Evolutionary conservation across 345 rosid species (phyloP).

Genomic region (Adansonia digitata): DNA sequence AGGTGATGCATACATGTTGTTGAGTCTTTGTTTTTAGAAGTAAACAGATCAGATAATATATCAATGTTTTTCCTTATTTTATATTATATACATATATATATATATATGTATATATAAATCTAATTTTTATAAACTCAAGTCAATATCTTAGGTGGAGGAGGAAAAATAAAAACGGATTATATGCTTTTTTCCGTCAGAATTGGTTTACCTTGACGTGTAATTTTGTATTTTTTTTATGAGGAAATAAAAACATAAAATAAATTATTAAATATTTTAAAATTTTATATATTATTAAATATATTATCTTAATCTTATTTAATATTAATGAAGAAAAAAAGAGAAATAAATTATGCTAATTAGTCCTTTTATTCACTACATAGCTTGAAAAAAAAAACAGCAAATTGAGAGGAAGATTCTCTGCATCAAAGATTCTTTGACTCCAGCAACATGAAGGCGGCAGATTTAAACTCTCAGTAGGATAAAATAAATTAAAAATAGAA

Average conservation of each 20-base stretch:
- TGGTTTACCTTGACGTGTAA: neutral
- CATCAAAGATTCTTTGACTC: neutral
- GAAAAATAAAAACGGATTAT: fast-evolving
- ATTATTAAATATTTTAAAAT: no score
- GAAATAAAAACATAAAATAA: no score
- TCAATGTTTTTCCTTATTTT: no score
- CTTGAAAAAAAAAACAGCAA: neutral
- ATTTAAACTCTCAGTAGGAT: neutral
- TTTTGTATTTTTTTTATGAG: no score
- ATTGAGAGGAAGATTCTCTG: neutral
- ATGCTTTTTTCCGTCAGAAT: neutral
- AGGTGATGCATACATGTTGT: neutral
- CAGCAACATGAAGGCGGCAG: neutral
- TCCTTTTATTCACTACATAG: no score
- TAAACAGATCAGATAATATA: no score
- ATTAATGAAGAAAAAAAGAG: no score
- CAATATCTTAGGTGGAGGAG: neutral
- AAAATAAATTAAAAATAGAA: neutral
- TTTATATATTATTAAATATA: no score
- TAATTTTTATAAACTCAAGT: neutral
- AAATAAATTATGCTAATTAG: no score
- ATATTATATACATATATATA: no score
- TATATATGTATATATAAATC: no score
- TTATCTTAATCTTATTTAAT: no score
- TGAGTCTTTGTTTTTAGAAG: neutral